A percentile compares a stretch with the other conserved stretches of the same genome.
Conservation (phyloP, 169 alveolate species). For the Pseudocohnilembus persalinus region DNA sequence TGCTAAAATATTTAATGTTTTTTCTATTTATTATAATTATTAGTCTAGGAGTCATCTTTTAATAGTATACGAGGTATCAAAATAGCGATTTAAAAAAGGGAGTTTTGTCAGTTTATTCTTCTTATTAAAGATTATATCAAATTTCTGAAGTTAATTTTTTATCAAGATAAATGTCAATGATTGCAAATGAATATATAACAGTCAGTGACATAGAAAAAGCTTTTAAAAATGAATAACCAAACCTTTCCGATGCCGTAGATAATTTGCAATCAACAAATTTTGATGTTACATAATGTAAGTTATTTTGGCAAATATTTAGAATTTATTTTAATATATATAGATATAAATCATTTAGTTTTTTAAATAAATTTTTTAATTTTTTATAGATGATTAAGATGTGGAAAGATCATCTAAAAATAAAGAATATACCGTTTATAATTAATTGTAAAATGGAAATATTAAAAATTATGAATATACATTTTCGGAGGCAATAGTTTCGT, state of each 20-base stretch:
- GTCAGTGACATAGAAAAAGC: not conserved
- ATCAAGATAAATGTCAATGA: slow-evolving; percentile 24
- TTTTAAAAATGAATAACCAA: not conserved
- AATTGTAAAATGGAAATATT: slow-evolving; percentile 6
- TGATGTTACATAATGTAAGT: not conserved
- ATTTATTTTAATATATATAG: not conserved
- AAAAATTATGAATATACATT: slow-evolving; percentile 25
- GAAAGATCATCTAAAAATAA: too few species aligned
- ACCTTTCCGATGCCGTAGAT: not conserved
- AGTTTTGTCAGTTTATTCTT: slow-evolving; percentile 5
- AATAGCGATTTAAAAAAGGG: slow-evolving; percentile 34
- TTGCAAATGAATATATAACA: slow-evolving; percentile 1
- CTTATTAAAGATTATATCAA: slow-evolving; percentile 22
- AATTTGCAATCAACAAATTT: not conserved
- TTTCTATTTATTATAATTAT: not conserved
- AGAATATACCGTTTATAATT: slow-evolving; percentile 10
- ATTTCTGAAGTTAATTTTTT: slow-evolving; percentile 49
- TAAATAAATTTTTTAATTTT: too few species aligned
- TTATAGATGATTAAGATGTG: too few species aligned
- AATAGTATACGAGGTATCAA: not conserved
- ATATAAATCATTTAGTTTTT: not conserved
- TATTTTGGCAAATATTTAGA: not conserved
- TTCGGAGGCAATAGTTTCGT: slow-evolving; percentile 36
- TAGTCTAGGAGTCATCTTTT: not conserved
- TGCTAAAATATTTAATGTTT: not conserved